phyloP scores from a whole-genome alignment of 2,329 filamentous ascomycete genomes.

The Anisogramma anomala region DNA sequence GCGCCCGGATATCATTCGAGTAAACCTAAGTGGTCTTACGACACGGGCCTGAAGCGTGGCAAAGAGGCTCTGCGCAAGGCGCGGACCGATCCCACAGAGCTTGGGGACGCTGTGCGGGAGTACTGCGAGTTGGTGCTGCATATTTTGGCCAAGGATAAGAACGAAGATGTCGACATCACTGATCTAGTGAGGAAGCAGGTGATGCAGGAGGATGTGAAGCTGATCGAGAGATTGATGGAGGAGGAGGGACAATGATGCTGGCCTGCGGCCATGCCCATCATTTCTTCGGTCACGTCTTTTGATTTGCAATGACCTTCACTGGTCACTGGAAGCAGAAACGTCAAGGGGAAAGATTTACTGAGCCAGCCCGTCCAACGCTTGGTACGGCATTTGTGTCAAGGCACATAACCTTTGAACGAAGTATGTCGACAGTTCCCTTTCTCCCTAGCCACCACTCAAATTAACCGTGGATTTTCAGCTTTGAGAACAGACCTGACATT shows the following conservation, averaged over 20 bases:
- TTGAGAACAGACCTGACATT: neutral
- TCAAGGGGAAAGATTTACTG: neutral
- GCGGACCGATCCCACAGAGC: slow-evolving; percentile 37
- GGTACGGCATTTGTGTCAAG: neutral
- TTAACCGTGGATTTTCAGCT: neutral
- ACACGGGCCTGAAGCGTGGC: slow-evolving; percentile 45
- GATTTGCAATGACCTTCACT: neutral
- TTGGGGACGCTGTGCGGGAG: slow-evolving; percentile 48
- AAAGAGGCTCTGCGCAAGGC: slow-evolving; percentile 41
- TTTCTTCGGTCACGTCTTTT: neutral
- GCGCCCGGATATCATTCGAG: slow-evolving; percentile 22
- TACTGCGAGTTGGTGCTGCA: slow-evolving; percentile 46
- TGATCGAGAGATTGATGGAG: slow-evolving; percentile 38
- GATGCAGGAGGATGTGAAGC: slow-evolving; percentile 34
- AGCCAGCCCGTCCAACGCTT: neutral
- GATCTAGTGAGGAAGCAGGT: slow-evolving; percentile 33
- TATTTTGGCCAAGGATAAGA: slow-evolving; percentile 29
- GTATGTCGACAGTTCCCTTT: neutral
- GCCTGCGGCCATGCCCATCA: neutral
- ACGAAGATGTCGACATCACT: slow-evolving; percentile 22
- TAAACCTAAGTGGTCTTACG: slow-evolving; percentile 41
- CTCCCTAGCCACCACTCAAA: neutral
- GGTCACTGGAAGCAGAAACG: neutral
- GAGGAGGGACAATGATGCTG: slow-evolving; percentile 28
- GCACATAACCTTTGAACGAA: neutral